Base-by-base conservation (phyloP, 2,329 filamentous ascomycete genomes). In the Alternaria novae-zelandiae region DNA sequence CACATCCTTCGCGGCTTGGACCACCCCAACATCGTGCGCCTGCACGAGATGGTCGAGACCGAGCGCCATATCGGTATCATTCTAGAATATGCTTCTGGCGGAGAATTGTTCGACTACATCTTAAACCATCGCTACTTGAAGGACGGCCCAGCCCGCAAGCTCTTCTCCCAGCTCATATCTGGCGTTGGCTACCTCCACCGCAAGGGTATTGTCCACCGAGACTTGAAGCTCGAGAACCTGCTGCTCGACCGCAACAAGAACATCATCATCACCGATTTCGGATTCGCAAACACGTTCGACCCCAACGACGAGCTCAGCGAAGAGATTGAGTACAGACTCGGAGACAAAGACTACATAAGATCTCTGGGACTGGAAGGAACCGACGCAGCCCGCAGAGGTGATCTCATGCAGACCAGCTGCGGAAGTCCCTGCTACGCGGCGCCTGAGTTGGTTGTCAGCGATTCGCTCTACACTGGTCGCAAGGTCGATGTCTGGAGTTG, bases 401-500 rank as follows among this genome's bases (percentile, higher is more conserved):
- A 99, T 82, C 83, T 99, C 75, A 99, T 99, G 96, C 95, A 97
- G 82, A 99, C 96, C 11, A 98, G 96, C 79, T 99, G 96, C 79
- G 96, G 96, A 68, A 98, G 95, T 80, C 96, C 96, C 8, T 99
- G 96, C 78, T 99, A 99, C 80, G 96, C 96, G 53, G 96, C 96
- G 13, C 96, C 96, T 5, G 96, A 99, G 82, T 86, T 99, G 57
- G 96, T 99, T 13, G 96, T 99, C 65, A 98, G 94, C 79, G 96
- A 99, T 81, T 97, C 94, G 15, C 84, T 99, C 8, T 99, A 99
- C 82, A 99, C 96, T 2, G 96, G 96, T 50, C 90, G 95, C 56
- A 99, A 99, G 81, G 96, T 99, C 25, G 96, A 99, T 78, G 96
- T 99, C 36, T 99, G 96, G 96, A 98, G 96, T 81, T 99, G 96